These are phyloP conservation scores for Isoetes taiwanensis DNA, from an alignment of 75 land plant genomes.

Conservation along the genomic window DNA sequence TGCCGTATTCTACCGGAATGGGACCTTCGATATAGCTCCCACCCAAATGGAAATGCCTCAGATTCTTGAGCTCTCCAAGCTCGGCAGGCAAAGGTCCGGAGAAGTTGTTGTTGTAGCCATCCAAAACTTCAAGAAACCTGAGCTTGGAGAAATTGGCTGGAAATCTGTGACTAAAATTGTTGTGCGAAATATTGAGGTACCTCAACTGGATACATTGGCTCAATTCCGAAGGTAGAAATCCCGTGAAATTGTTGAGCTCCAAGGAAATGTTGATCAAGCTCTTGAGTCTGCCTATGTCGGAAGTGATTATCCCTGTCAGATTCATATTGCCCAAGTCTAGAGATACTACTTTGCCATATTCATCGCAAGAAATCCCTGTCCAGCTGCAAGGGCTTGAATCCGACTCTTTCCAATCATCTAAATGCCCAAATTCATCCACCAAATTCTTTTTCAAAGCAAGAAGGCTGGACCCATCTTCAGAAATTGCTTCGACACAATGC, in stretches of 20 bases:
- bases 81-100: conserved; percentile 30
- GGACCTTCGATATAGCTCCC: conserved; percentile 32
- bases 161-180: conserved; percentile 45
- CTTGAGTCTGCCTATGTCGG: conserved; percentile 11
- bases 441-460: background rate
- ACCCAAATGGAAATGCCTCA: conserved; percentile 38
- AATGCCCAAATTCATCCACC: background rate
- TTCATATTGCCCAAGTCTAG: conserved; percentile 27
- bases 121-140: conserved; percentile 9
- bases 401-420: conserved; percentile 34
- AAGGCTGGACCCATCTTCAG: no score
- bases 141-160: conserved; percentile 26
- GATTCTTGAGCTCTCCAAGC: conserved; percentile 26
- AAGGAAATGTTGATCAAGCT: conserved; percentile 2
- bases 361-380: conserved; percentile 35
- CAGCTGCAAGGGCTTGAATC: conserved; percentile 42
- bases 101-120: conserved; percentile 24
- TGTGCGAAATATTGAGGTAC: conserved; percentile 49
- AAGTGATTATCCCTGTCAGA: conserved; percentile 36
- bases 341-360: conserved; percentile 20
- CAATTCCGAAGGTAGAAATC: conserved; percentile 38
- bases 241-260: conserved; percentile 44
- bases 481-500: no score
- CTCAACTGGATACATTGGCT: conserved; percentile 26
- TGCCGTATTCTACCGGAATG: conserved; percentile 20